Evolutionary conservation across 257 asterid genomes (phyloP).

Genomic region (Capsicum rhomboideum): DNA sequence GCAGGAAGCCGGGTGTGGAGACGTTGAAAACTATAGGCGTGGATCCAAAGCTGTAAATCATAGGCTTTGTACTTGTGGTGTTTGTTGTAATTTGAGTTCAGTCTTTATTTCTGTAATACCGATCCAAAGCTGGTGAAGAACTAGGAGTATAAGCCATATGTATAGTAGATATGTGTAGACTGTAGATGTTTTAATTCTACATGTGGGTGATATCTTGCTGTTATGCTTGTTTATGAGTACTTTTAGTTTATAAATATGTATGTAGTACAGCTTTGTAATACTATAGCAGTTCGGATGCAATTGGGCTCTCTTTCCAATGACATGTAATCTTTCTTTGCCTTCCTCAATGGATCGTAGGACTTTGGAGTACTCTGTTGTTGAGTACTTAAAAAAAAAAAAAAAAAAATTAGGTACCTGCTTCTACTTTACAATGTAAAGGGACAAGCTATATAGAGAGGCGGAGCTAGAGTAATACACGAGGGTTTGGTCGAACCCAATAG

Average conservation of each 20-base stretch:
- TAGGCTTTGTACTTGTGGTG: neutral
- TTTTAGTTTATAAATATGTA: no score
- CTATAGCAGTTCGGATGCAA: neutral
- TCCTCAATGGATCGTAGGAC: neutral
- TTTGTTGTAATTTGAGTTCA: neutral
- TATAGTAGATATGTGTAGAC: neutral
- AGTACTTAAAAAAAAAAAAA: neutral
- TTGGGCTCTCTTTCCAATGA: neutral
- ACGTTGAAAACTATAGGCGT: conserved; percentile 49
- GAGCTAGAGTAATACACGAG: no score
- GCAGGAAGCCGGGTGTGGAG: conserved; percentile 33
- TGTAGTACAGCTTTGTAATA: neutral
- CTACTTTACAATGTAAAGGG: neutral
- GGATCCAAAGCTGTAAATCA: conserved; percentile 20
- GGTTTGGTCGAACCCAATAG: no score
- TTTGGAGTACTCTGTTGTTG: neutral
- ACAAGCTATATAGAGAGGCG: neutral
- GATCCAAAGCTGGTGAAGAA: neutral
- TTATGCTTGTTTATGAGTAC: neutral
- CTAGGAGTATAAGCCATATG: neutral
- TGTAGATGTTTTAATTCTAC: neutral
- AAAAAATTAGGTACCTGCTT: neutral
- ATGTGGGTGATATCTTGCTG: neutral
- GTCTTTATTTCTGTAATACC: neutral
- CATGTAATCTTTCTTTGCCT: neutral